phyloP scores from a whole-genome alignment of 2,329 filamentous ascomycete species.

The Rhinocladiella similis region DNA sequence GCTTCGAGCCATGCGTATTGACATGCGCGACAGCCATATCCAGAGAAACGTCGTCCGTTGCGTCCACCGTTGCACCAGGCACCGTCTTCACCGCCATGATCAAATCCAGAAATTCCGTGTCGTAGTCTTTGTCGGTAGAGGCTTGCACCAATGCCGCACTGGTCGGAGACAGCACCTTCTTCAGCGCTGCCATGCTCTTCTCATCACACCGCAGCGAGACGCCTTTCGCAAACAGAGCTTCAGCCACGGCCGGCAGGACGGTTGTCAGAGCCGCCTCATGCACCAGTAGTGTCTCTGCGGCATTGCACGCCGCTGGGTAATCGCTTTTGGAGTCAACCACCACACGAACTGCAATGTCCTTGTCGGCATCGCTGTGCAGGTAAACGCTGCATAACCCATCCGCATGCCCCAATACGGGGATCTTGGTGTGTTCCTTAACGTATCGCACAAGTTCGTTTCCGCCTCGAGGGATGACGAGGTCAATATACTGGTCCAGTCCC shows the following conservation, averaged over 20 bases:
- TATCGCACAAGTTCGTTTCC: slow-evolving; percentile 87
- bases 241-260: slow-evolving; percentile 70
- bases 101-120: slow-evolving; percentile 86
- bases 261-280: slow-evolving; percentile 68
- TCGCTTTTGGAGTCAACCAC: slow-evolving; percentile 89
- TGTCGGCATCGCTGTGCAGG: slow-evolving; percentile 75
- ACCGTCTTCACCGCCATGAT: slow-evolving; percentile 83
- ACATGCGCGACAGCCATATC: slow-evolving; percentile 81
- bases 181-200: slow-evolving; percentile 64
- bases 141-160: slow-evolving; percentile 58
- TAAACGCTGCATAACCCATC: slow-evolving; percentile 91
- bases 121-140: slow-evolving; percentile 70
- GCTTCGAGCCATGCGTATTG: slow-evolving; percentile 87
- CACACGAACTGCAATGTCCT: slow-evolving; percentile 69
- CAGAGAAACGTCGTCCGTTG: slow-evolving; percentile 42
- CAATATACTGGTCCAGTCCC: slow-evolving; percentile 80
- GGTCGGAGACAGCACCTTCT: slow-evolving; percentile 45
- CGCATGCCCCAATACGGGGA: slow-evolving; percentile 93
- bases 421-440: slow-evolving; percentile 87
- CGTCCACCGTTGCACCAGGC: slow-evolving; percentile 29
- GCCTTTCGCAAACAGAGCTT: slow-evolving; percentile 71
- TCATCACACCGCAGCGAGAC: slow-evolving; percentile 81
- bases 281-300: slow-evolving; percentile 86
- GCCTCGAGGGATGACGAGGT: slow-evolving; percentile 90
- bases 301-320: slow-evolving; percentile 95